Conservation (phyloP, 352 stramenopile genomes). For the Albugo laibachii region DNA sequence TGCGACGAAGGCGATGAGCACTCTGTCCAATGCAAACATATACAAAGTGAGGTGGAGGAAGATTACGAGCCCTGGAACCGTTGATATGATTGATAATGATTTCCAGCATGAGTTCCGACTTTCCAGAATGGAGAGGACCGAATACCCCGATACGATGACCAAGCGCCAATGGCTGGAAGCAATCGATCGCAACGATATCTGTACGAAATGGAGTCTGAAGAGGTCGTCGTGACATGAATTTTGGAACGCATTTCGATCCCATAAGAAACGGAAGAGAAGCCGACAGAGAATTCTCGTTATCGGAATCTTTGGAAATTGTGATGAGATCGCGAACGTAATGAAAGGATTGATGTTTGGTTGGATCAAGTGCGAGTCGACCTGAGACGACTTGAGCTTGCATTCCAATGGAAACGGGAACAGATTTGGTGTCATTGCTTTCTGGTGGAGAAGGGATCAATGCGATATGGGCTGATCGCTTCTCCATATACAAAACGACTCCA, state of each 20-base stretch:
- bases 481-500: constrained; percentile 31
- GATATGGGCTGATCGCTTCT: constrained; percentile 36
- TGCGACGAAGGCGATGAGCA: constrained; percentile 30
- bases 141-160: constrained; percentile 48
- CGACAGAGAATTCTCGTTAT: background rate
- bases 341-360: constrained; percentile 25
- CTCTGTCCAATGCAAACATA: constrained; percentile 60
- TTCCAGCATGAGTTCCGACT: constrained; percentile 44
- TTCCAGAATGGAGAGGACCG: constrained; percentile 43
- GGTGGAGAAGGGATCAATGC: constrained; percentile 20
- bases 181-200: constrained; percentile 49
- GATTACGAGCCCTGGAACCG: constrained; percentile 7
- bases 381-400: constrained; percentile 24
- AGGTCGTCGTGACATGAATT: constrained; percentile 30
- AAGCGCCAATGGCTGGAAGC: constrained; percentile 46
- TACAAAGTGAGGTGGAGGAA: constrained; percentile 38
- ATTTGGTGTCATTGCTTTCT: constrained; percentile 15
- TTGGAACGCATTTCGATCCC: constrained; percentile 19
- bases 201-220: constrained; percentile 36
- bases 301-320: background rate
- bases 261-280: background rate
- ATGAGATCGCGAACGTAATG: constrained; percentile 17
- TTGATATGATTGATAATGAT: constrained; percentile 40
- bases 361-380: constrained; percentile 21
- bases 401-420: constrained; percentile 44